Base-by-base conservation (phyloP, 73 alveolate species). In the Stentor coeruleus region DNA sequence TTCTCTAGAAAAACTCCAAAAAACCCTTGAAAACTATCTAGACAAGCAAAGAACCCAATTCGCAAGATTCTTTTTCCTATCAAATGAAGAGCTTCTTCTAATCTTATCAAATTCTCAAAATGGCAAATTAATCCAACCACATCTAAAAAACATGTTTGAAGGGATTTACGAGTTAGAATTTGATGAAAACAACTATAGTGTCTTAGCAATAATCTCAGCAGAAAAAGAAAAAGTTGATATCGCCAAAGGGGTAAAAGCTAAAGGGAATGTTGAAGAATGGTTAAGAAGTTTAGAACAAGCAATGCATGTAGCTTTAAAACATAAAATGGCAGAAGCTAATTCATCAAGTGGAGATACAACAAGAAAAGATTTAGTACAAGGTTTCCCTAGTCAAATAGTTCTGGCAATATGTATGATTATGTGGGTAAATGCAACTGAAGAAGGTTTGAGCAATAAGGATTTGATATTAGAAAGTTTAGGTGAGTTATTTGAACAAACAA, bases 101-200 rank as follows among this genome's bases (percentile, higher is more conserved):
- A 97, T 97, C n/a, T 88, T 97, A 88, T 94, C 99, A 28, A 91
- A 97, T 31, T 90, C 98, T 66, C 92, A 96, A 74, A 96, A 97
- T 76, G 99, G 99, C 2, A 81, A 91, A 6, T 82, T 90, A 84
- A 97, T 97, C 26, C 88, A 97, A 59, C 95, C 90, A 79, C 98
- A 95, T 81, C 90, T 97, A 39, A 93, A 95, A 88, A 97, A 97
- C 89, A 93, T 98, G 81, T 97, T 97, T 77, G 99, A 97, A 87
- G 99, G 98, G 31, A 95, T 97, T 28, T 85, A 93, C 74, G 85
- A 87, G 83, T 92, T 95, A 28, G 84, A 86, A 59, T 95, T 97
- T 59, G 86, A 84, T 72, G 87, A 91, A 72, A 59, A 83, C 20
- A 86, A 87, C 38, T 59, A 92, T 86, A 96, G 91, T 81, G 95